Evolutionary conservation across 768 basidiomycete species (phyloP), one percentile per base, ranked within the genome.

Genomic region (Amanita phalloides): DNA sequence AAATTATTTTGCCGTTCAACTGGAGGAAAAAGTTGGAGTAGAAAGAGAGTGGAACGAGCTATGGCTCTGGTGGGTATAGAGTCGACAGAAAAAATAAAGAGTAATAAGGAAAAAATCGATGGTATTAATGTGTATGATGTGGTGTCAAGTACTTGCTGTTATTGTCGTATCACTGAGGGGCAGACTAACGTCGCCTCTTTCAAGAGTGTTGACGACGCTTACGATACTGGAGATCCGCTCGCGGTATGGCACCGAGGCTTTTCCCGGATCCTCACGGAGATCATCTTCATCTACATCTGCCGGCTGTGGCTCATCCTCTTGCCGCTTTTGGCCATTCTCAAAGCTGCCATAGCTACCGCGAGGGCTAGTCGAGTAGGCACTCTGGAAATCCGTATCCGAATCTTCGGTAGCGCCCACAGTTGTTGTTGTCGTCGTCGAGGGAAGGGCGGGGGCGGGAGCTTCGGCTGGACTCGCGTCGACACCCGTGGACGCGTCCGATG

Each of bases 311-410:
- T 49, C 49, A 21, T 62, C 57, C 30, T 54, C 59, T 23, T 58
- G 53, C 43, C 66, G 63, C 49, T 61, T 57, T 32, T 63, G 54
- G 23, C 60, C 58, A 39, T 59, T 59, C 13, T 73, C 71, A 33
- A 74, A 72, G 60, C 76, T 78, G 38, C 73, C 76, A 56, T 79
- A 81, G 61, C 84, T 86, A 42, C 69, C 77, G 1, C 84, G 77
- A 10, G 86, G 85, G 60, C 85, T 87, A 3, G 78, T 68, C 4
- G 86, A 89, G 64, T 86, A 89, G 32, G 89, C 89, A 56, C 88
- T 90, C 67, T 90, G 87, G 64, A 90, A 91, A 60, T 91, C 89
- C 25, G 84, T 84, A 58, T 89, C 86, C 20, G 86, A 87, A 57
- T 87, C 86, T 53, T 88, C 86, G 6, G 84, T 79, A 30, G 75